A percentile compares a stretch with the other conserved stretches of the same genome.
phyloP scores from a whole-genome alignment of 1,139 yeast species.

The Pichia sp. region DNA sequence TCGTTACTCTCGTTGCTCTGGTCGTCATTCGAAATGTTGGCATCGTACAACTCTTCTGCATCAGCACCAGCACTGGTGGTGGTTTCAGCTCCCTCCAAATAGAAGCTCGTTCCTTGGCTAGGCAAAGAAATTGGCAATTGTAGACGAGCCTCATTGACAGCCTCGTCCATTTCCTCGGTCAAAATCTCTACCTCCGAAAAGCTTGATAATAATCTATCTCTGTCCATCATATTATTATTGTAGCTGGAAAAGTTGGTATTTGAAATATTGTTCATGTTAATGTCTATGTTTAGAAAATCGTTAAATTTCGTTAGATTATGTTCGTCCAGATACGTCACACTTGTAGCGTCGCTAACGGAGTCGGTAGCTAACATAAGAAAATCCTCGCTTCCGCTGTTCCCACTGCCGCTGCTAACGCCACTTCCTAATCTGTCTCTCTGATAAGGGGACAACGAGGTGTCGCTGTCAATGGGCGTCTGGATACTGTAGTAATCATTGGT shows the following conservation, averaged over 20 bases:
- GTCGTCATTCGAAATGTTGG: neutral
- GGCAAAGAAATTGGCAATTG: slow-evolving; percentile 5
- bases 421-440: slow-evolving; percentile 4
- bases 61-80: no score
- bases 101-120: neutral
- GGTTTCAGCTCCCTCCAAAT: neutral
- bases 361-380: neutral
- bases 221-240: neutral
- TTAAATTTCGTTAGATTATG: neutral
- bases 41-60: neutral
- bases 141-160: neutral
- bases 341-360: neutral
- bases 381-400: neutral
- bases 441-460: slow-evolving; percentile 10
- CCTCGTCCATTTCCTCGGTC: neutral
- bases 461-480: slow-evolving; percentile 8
- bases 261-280: neutral
- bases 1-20: neutral
- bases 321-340: neutral
- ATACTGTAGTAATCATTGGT: slow-evolving; percentile 2
- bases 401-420: neutral
- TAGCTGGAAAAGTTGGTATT: no score
- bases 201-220: neutral
- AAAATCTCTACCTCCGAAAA: neutral
- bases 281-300: neutral